Conservation (phyloP, 2,329 filamentous ascomycete species). For the Claviceps sp. region DNA sequence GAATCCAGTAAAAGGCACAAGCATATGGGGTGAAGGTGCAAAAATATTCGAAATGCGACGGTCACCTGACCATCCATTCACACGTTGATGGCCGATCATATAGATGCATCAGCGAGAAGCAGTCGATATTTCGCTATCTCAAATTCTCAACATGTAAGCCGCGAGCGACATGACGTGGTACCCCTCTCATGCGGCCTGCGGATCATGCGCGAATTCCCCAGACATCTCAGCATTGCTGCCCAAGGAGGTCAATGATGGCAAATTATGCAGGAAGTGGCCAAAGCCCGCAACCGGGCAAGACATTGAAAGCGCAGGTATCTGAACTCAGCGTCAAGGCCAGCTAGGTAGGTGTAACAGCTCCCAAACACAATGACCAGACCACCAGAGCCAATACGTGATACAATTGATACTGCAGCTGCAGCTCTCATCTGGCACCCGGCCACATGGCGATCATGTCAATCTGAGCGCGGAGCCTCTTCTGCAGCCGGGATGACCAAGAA, state of each 20-base stretch:
- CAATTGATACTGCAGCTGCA: too few species aligned
- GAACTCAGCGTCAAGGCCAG: too few species aligned
- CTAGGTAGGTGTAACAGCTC: too few species aligned
- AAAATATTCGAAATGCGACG: too few species aligned
- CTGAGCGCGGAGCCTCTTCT: not conserved
- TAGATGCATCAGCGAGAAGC: not conserved
- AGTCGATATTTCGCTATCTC: not conserved
- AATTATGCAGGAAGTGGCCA: too few species aligned
- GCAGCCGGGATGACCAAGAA: not conserved
- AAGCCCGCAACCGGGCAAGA: too few species aligned
- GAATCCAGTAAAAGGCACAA: too few species aligned
- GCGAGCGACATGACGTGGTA: not conserved
- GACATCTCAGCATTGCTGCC: constrained; percentile 9
- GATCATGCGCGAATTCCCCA: not conserved
- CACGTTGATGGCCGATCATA: not conserved
- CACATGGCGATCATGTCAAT: not conserved
- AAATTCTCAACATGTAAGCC: not conserved
- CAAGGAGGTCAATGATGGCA: constrained; percentile 1
- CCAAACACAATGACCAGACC: too few species aligned
- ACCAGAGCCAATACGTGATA: too few species aligned
- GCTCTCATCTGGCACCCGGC: not conserved
- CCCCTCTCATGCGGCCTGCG: not conserved
- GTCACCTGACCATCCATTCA: too few species aligned
- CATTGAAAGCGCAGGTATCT: not conserved
- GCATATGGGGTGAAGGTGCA: too few species aligned